Base-by-base conservation (phyloP, 2,329 filamentous ascomycete species). In the Paracoccidioides brasiliensis region DNA sequence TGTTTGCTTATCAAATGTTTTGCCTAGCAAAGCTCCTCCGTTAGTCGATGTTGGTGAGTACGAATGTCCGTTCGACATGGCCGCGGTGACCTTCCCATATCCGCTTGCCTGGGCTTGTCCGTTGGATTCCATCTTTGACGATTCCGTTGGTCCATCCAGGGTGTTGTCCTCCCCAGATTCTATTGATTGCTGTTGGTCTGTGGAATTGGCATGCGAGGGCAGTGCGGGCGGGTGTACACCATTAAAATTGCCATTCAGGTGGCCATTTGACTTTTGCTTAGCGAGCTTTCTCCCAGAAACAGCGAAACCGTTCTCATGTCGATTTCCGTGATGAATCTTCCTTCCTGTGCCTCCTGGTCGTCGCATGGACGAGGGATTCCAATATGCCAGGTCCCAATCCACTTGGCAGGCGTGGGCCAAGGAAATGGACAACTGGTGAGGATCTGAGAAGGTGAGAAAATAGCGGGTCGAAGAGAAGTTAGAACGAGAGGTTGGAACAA, bases 291-390 rank as follows among this genome's bases (percentile, higher is more conserved):
- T 88, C 63, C 84, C 85, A 53, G 86, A 82, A 66, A 84, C 84
- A 78, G 90, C 85, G 71, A 89, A 78, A 68, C 88, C 89, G 84
- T 88, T 90, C 75, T 95, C 90, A 75, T 94, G 86, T 72, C 86
- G 83, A 67, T 78, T 81, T 73, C 85, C 85, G 75, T 83, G 82
- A 71, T 83, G 79, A 74, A 77, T 85, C 70, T 76, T 75, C 67
- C 73, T 74, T 69, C 72, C 69, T 65, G 74, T 70, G 66, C 68
- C 68, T 61, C 68, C 70, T 70, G 70, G 71, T 68, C 73, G 73
- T 72, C 73, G 72, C 74, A 76, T 76, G 69, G 74, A 72, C 69
- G 64, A 74, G 68, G 64, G 66, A 55, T 40, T 67, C 66, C 68
- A 63, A 63, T 68, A 64, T 67, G 65, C 69, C 66, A 70, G 69